Evolutionary conservation across 192 early-diverging fungal species (phyloP).

Genomic region (Mycoemilia scoparia): DNA sequence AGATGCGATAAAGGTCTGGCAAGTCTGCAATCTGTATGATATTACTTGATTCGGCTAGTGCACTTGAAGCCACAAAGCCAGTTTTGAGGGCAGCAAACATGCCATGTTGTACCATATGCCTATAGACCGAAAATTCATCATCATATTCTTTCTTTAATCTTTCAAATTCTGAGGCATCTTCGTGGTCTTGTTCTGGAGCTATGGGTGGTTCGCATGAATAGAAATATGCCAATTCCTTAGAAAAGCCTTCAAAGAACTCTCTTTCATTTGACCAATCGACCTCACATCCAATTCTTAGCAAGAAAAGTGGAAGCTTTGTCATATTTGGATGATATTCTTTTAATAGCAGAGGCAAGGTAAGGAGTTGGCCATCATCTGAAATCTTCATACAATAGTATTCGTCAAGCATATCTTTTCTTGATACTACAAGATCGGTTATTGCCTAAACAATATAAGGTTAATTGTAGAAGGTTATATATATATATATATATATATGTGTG

Average conservation of each 20-base stretch:
- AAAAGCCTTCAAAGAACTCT: slow-evolving; percentile 60
- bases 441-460: slow-evolving; percentile 12
- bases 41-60: slow-evolving; percentile 36
- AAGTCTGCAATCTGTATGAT: slow-evolving; percentile 65
- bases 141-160: slow-evolving; percentile 14
- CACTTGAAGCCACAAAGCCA: slow-evolving; percentile 46
- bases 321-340: slow-evolving; percentile 65
- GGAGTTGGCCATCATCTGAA: slow-evolving; percentile 38
- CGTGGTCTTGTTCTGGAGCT: too few species aligned
- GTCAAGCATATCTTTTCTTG: slow-evolving; percentile 55
- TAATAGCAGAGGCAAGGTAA: slow-evolving; percentile 62
- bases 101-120: slow-evolving; percentile 51
- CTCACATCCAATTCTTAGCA: slow-evolving; percentile 58
- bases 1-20: slow-evolving; percentile 83
- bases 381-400: slow-evolving; percentile 79
- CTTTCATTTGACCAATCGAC: slow-evolving; percentile 77
- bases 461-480: too few species aligned
- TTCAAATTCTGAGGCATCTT: slow-evolving; percentile 15
- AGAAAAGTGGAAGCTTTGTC: slow-evolving; percentile 69
- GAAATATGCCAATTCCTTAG: slow-evolving; percentile 27
- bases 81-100: slow-evolving; percentile 67
- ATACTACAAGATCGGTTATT: slow-evolving; percentile 29
- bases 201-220: slow-evolving; percentile 32
- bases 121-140: slow-evolving; percentile 22
- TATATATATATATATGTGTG: too few species aligned